Evolutionary conservation across 2,329 filamentous ascomycete species (phyloP), one percentile per base, ranked within the genome.

Genomic region (Nemania serpens): DNA sequence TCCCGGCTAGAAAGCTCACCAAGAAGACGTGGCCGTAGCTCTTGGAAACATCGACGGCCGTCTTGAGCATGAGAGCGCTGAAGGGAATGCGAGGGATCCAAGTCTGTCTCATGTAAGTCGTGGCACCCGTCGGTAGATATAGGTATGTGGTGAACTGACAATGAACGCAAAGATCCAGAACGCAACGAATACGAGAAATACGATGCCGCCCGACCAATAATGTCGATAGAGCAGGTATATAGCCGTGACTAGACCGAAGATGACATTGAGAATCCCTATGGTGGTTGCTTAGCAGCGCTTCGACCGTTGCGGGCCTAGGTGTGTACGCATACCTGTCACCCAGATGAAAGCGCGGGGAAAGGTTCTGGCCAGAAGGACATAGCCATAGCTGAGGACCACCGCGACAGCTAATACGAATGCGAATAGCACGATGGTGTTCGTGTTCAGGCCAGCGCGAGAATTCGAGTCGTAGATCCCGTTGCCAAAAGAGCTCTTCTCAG

Each of bases 1-100:
- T 72, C 0, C 93, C 93, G 13, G 93, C 93, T 15, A 97, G 75
- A n/a, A 93, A 81, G 63, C 91, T 95, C 47, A 96, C 90, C 1
- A 93, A 74, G 72, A 94, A 97, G 59, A 96, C 90, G 71, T 97
- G 92, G 0, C 93, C 93, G 69, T 90, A 91, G 29, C 82, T 85
- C 71, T 92, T 93, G 42, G 92, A 89, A 0, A 97, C 89, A 68
- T 97, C 90, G 69, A 97, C 92, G 20, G 88, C 84, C 0, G 91
- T 94, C 75, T 90, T 88, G 50, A 97, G 84, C 91, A 97, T 96
- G 62, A 97, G 79, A 0, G 91, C 91, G 9, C 90, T 93, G 75
- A 97, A 97, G 0, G 93, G 94, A 61, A 98, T 97, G 53, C 93
- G 85, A 17, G 86, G 88, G 56, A 94, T 94, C 93, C 94, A 98